Evolutionary conservation across 164 flowering plant species (phyloP), one percentile per base, ranked within the genome.

Genomic region (Paratinospora sagittata): DNA sequence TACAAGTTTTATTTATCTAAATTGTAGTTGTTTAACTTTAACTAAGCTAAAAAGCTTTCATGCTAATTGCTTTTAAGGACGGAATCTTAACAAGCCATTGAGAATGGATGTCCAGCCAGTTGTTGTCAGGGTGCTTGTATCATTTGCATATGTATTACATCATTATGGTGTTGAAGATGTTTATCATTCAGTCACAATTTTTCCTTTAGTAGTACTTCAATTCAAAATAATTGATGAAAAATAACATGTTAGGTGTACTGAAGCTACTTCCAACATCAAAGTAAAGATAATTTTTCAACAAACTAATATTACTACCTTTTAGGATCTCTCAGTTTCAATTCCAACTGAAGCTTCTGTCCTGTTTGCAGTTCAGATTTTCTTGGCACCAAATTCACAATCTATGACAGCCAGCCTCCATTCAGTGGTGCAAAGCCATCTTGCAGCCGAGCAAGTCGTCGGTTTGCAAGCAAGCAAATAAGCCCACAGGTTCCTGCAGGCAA

Each of bases 311-410:
- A 11, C 47, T 55, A 11, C 64, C 10, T 10, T 33, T 12, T 14
- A 69, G 0, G 34, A 30, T n/a, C 21, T 69, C 13, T 34, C 43
- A 10, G 17, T 69, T 27, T 60, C n/a, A 30, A 49, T 60, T 60
- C 45, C 66, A 34, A 63, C 37, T 65, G n/a, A 63, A 63, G 65
- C 11, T 65, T n/a, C 43, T 27, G 2, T 21, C 2, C 41, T 30
- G 17, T 43, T 68, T 75, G 76, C 89, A 94, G 98, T 79, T 92
- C 97, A 64, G 94, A 92, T 76, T 94, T 92, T 75, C 91, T 94
- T 67, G 98, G 97, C 39, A 92, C 91, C 66, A 90, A 90, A 63
- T 92, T 92, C 75, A 87, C 85, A 23, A 88, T 94, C 49, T 92
- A 85, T 74, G 97, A 94, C 76, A 87, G 92, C 77, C 88, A 88